A percentile compares a stretch with the other conserved stretches of the same genome.
Evolutionary conservation across 2,329 filamentous ascomycete genomes (phyloP).

Genomic region (Phaeosphaeria sp.): DNA sequence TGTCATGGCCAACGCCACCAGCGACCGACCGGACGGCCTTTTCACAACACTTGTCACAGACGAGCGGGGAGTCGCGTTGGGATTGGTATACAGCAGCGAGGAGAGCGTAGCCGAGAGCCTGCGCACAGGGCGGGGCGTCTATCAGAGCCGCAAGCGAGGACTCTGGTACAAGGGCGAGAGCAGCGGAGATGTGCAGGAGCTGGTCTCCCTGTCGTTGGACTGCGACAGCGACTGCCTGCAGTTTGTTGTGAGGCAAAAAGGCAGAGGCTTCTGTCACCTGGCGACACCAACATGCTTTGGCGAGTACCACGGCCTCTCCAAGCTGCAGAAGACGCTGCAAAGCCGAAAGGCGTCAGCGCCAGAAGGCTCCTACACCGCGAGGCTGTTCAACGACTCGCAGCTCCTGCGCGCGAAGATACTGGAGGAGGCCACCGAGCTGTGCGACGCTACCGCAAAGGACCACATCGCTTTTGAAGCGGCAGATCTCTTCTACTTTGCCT

Average conservation of each 20-base stretch:
- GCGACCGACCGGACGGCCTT: slow-evolving; percentile 82
- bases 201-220: slow-evolving; percentile 84
- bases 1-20: slow-evolving; percentile 76
- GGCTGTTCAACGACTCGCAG: slow-evolving; percentile 90
- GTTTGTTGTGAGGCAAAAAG: slow-evolving; percentile 89
- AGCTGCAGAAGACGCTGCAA: slow-evolving; percentile 84
- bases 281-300: slow-evolving; percentile 94
- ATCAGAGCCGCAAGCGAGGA: slow-evolving; percentile 93
- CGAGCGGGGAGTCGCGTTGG: slow-evolving; percentile 81
- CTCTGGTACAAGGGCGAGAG: slow-evolving; percentile 97
- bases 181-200: slow-evolving; percentile 90
- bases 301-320: slow-evolving; percentile 78
- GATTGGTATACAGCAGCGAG: slow-evolving; percentile 91
- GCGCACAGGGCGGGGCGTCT: slow-evolving; percentile 82
- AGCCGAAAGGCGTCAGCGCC: slow-evolving; percentile 84
- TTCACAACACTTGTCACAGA: slow-evolving; percentile 92
- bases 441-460: slow-evolving; percentile 79
- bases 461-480: slow-evolving; percentile 94
- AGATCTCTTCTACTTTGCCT: slow-evolving; percentile 93
- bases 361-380: slow-evolving; percentile 88
- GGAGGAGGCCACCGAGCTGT: slow-evolving; percentile 96
- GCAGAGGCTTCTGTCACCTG: slow-evolving; percentile 90
- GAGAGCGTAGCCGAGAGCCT: slow-evolving; percentile 89
- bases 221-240: slow-evolving; percentile 93
- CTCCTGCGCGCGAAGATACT: slow-evolving; percentile 94